phyloP scores from a whole-genome alignment of 768 basidiomycete genomes.

The Symmetrospora coprosmae region DNA sequence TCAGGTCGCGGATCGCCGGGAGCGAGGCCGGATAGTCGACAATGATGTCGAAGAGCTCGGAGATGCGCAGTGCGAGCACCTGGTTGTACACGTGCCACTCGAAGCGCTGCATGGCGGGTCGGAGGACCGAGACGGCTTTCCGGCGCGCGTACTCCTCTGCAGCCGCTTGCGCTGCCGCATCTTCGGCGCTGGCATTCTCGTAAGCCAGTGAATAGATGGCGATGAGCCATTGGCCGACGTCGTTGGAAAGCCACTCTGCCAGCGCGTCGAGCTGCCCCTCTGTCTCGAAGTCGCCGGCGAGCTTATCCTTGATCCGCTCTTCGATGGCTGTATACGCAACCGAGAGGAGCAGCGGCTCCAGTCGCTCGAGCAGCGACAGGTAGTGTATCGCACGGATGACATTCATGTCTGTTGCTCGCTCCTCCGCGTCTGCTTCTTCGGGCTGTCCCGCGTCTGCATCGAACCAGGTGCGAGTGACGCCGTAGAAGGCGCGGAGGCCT shows the following conservation, averaged over 20 bases:
- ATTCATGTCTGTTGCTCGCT: not conserved
- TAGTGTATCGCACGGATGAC: conserved; percentile 10
- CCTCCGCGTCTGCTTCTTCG: not conserved
- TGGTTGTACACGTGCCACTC: conserved; percentile 90
- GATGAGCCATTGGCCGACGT: conserved; percentile 70
- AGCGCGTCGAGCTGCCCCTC: conserved; percentile 50
- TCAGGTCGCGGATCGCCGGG: conserved; percentile 71
- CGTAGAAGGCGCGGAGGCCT: not conserved
- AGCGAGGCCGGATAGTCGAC: conserved; percentile 81
- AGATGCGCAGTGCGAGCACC: conserved; percentile 47
- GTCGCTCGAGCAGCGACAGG: conserved; percentile 63
- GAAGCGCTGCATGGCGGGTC: conserved; percentile 60
- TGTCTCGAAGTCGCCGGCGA: conserved; percentile 53
- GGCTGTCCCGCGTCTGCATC: no score
- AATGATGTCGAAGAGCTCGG: conserved; percentile 90
- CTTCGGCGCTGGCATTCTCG: conserved; percentile 42
- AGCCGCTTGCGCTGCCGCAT: not conserved
- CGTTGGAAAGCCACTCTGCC: conserved; percentile 61
- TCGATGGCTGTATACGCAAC: conserved; percentile 81
- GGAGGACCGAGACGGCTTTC: conserved; percentile 39
- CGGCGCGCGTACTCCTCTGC: conserved; percentile 37
- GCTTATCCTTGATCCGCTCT: conserved; percentile 51
- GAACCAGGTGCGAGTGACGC: no score
- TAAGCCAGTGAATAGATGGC: conserved; percentile 56
- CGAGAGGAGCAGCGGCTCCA: conserved; percentile 65